Conservation (phyloP, 345 rosid species). For the Populus ilicifolia region DNA sequence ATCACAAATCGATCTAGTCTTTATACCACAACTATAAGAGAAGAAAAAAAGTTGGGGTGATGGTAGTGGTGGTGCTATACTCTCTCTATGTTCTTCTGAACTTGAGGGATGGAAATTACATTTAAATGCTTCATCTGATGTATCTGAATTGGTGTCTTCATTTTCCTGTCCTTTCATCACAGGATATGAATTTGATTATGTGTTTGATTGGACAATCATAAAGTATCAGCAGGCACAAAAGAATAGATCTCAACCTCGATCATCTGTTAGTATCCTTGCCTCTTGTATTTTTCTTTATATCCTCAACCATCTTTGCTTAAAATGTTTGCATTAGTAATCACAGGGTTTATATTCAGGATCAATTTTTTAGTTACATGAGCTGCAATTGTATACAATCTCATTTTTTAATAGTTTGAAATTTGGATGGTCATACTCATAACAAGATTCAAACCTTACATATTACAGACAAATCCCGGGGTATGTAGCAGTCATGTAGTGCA, state of each 20-base stretch:
- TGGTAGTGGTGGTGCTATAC: no score
- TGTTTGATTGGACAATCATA: conserved; percentile 93
- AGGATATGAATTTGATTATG: conserved; percentile 81
- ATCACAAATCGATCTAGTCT: not conserved
- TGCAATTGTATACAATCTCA: not conserved
- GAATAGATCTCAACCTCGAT: conserved; percentile 60
- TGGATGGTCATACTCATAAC: not conserved
- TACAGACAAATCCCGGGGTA: conserved; percentile 66
- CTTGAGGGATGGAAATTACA: not conserved
- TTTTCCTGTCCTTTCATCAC: conserved; percentile 8
- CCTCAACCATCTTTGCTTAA: not conserved
- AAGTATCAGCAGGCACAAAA: conserved; percentile 70
- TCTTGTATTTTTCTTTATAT: not conserved
- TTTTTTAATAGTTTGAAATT: conserved; percentile 2
- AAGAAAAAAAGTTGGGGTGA: not conserved
- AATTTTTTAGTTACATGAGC: conserved; percentile 6
- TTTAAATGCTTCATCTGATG: not conserved
- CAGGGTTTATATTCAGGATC: not conserved
- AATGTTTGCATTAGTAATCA: not conserved
- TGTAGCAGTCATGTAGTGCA: conserved; percentile 56
- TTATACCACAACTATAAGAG: not conserved
- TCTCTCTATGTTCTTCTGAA: not conserved
- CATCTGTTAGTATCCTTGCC: conserved; percentile 39
- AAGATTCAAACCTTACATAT: conserved; percentile 7
- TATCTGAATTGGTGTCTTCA: not conserved